Evolutionary conservation across 2,329 filamentous ascomycete genomes (phyloP).

Genomic region (Pestalotiopsis sp.): DNA sequence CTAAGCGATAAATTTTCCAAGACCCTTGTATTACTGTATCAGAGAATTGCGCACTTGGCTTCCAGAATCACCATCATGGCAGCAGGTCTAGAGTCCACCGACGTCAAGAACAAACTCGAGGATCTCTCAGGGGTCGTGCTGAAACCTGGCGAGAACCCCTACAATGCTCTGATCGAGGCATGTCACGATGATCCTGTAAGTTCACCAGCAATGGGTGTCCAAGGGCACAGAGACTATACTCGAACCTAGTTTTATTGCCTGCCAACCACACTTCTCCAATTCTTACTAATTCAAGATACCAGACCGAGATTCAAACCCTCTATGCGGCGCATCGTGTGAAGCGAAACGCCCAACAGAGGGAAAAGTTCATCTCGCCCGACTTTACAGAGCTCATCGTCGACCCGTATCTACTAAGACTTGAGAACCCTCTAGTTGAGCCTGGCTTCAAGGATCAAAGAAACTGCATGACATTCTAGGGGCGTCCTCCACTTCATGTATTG

Average conservation of each 20-base stretch:
- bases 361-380: slow-evolving; percentile 67
- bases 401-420: slow-evolving; percentile 70
- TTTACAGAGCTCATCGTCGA: slow-evolving; percentile 78
- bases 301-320: slow-evolving; percentile 69
- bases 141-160: slow-evolving; percentile 68
- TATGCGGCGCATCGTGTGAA: slow-evolving; percentile 75
- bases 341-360: slow-evolving; percentile 75
- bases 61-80: slow-evolving; percentile 29
- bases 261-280: background rate
- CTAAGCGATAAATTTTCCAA: too few species aligned
- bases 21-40: too few species aligned
- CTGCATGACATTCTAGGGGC: slow-evolving; percentile 86
- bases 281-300: background rate
- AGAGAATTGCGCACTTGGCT: too few species aligned
- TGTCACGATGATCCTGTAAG: slow-evolving; percentile 69
- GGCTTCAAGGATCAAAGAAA: slow-evolving; percentile 75
- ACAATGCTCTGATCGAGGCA: slow-evolving; percentile 69
- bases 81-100: slow-evolving; percentile 37
- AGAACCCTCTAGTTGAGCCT: slow-evolving; percentile 63
- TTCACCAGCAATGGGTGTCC: slow-evolving; percentile 9
- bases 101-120: slow-evolving; percentile 53
- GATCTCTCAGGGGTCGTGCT: slow-evolving; percentile 54
- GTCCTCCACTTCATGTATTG: slow-evolving; percentile 74
- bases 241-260: background rate
- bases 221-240: background rate